These are phyloP conservation scores for Hypomyces rosellus DNA, from an alignment of 2,329 filamentous ascomycete species.

Conservation along the genomic window DNA sequence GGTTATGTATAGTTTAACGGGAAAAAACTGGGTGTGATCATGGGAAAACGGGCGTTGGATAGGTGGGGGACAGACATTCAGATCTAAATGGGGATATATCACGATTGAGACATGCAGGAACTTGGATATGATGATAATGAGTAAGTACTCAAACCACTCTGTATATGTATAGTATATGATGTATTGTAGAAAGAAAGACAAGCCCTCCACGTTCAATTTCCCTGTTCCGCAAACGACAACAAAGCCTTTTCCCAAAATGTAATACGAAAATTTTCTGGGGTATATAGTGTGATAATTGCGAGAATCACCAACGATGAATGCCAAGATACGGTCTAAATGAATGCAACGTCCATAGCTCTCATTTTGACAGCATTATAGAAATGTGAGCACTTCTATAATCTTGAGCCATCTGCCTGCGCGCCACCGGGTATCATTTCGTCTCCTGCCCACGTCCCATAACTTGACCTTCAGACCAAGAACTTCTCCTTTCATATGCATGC, in stretches of 20 bases:
- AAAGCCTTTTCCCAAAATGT: too few relatives aligned
- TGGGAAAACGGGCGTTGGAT: background rate
- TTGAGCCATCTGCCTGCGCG: background rate
- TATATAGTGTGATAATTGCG: too few relatives aligned
- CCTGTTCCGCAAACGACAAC: too few relatives aligned
- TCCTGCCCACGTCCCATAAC: conserved; percentile 8
- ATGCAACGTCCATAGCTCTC: background rate
- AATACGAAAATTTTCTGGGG: too few relatives aligned
- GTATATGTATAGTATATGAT: too few relatives aligned
- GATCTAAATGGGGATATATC: background rate
- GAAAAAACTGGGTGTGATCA: background rate
- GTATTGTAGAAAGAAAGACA: too few relatives aligned
- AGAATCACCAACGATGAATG: background rate
- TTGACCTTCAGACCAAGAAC: conserved; percentile 6
- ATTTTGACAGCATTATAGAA: background rate
- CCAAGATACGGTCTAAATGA: background rate
- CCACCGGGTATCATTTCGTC: conserved; percentile 12
- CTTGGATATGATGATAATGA: too few relatives aligned
- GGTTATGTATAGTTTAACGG: background rate
- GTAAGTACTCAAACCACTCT: too few relatives aligned
- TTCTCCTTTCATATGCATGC: background rate
- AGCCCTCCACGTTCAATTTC: too few relatives aligned
- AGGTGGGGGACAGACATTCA: background rate
- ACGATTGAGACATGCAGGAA: background rate
- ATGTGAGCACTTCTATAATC: background rate